Evolutionary conservation across 2,329 filamentous ascomycete species (phyloP).

Genomic region (Calonectria pseudoreteaudii): DNA sequence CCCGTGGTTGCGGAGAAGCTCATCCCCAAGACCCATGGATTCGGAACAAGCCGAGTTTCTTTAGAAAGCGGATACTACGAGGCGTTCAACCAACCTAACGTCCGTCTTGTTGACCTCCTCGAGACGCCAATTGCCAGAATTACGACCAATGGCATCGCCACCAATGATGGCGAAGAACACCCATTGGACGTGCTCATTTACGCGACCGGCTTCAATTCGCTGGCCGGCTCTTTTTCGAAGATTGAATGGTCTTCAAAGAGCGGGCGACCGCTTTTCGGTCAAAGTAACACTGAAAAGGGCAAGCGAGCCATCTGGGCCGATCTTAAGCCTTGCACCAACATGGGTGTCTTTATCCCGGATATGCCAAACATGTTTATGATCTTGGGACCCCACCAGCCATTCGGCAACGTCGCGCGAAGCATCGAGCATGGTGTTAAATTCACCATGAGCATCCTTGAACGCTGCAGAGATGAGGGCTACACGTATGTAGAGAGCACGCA

Average conservation of each 20-base stretch:
- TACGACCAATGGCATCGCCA: constrained; percentile 22
- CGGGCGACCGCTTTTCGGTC: constrained; percentile 22
- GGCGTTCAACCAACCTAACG: constrained; percentile 32
- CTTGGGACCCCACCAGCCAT: constrained; percentile 33
- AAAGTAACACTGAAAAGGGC: constrained; percentile 21
- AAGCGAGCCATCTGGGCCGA: constrained; percentile 33
- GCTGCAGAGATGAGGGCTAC: constrained; percentile 26
- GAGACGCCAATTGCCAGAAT: constrained; percentile 23
- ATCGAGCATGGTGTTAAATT: constrained; percentile 25
- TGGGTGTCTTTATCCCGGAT: constrained; percentile 23
- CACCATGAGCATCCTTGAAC: constrained; percentile 25
- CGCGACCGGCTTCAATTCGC: constrained; percentile 33
- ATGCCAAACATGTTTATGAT: constrained; percentile 43
- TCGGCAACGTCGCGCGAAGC: constrained; percentile 33
- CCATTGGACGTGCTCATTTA: constrained; percentile 33
- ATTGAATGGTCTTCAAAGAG: constrained; percentile 35
- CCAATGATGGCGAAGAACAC: constrained; percentile 20
- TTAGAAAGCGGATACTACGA: constrained; percentile 37
- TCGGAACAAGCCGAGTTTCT: constrained; percentile 28
- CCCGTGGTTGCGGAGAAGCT: constrained; percentile 25
- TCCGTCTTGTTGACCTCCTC: constrained; percentile 27
- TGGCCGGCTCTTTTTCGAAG: constrained; percentile 33
- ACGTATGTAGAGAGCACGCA: constrained; percentile 25
- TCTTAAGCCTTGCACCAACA: constrained; percentile 23
- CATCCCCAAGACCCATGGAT: constrained; percentile 31